Conservation (phyloP, 2,329 filamentous ascomycete genomes). For the Xylariaceae sp. region DNA sequence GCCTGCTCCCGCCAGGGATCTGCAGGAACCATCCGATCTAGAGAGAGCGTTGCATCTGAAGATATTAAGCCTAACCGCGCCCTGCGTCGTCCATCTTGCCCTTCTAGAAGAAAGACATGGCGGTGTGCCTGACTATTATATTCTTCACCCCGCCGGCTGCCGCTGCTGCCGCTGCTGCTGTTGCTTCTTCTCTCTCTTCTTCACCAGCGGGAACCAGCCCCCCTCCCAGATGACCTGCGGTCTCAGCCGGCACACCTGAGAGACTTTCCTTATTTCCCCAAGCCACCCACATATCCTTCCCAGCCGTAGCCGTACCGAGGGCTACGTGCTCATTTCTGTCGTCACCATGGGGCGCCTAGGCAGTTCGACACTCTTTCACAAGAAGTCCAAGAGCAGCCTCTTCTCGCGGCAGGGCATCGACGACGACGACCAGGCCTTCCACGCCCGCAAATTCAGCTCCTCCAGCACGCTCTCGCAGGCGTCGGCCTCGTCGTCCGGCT, state of each 20-base stretch:
- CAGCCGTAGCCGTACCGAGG: no score
- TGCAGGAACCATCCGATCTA: slow-evolving; percentile 20
- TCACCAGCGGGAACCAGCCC: no score
- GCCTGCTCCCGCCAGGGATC: slow-evolving; percentile 11
- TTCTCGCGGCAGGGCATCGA: slow-evolving; percentile 11
- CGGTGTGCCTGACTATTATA: no score
- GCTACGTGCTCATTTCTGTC: background rate
- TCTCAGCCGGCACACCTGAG: no score
- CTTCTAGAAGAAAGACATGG: no score
- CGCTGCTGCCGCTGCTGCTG: no score
- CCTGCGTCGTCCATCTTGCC: slow-evolving; percentile 3
- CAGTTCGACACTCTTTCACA: slow-evolving; percentile 19
- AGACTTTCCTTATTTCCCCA: background rate
- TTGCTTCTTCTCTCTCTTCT: no score
- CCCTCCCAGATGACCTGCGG: no score
- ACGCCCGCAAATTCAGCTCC: slow-evolving; percentile 20
- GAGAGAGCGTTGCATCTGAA: slow-evolving; percentile 2
- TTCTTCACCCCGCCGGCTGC: no score
- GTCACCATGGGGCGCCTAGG: slow-evolving; percentile 11
- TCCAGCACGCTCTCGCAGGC: slow-evolving; percentile 21
- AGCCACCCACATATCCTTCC: background rate
- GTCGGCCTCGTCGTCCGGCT: no score
- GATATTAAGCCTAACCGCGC: slow-evolving; percentile 11
- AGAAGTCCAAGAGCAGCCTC: slow-evolving; percentile 19
- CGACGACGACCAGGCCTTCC: slow-evolving; percentile 10